Evolutionary conservation across 1,284 basidiomycete genomes (phyloP).

Genomic region (Peniophora sp.): DNA sequence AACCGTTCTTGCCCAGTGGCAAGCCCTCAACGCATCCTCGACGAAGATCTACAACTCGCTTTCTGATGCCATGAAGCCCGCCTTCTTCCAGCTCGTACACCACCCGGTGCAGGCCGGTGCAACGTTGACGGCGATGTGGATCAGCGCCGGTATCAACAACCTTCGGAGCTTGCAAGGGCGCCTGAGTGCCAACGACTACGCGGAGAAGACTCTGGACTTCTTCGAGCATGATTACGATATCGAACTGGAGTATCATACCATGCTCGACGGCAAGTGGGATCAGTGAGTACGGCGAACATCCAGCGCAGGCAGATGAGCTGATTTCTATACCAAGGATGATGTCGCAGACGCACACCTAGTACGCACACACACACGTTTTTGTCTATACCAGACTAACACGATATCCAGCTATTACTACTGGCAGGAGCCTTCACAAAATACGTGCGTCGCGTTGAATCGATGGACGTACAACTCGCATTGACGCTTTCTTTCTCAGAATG

Average conservation of each 20-base stretch:
- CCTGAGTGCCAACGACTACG: slow-evolving; percentile 50
- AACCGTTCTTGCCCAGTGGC: slow-evolving; percentile 41
- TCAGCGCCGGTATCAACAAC: slow-evolving; percentile 53
- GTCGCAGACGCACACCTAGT: slow-evolving; percentile 49
- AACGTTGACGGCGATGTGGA: slow-evolving; percentile 49
- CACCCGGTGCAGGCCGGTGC: slow-evolving; percentile 53
- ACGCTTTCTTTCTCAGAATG: slow-evolving; percentile 30
- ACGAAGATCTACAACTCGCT: slow-evolving; percentile 49
- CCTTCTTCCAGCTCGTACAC: slow-evolving; percentile 64
- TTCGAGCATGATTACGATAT: slow-evolving; percentile 55
- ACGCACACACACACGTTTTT: no score
- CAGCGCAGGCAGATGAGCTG: no score
- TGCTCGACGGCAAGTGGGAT: slow-evolving; percentile 58
- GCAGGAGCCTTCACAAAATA: slow-evolving; percentile 61
- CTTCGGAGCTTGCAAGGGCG: slow-evolving; percentile 57
- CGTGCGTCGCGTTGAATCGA: slow-evolving; percentile 24
- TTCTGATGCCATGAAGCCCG: slow-evolving; percentile 34
- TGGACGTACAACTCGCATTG: not conserved
- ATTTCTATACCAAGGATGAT: slow-evolving; percentile 42
- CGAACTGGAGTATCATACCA: slow-evolving; percentile 47
- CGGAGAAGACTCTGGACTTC: slow-evolving; percentile 43
- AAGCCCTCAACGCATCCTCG: slow-evolving; percentile 38
- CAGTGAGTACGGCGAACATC: slow-evolving; percentile 29
- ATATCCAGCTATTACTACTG: slow-evolving; percentile 51
- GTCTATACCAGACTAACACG: no score